A percentile compares a stretch with the other conserved stretches of the same genome.
Conservation (phyloP, 305 asterid genomes). For the Fraxinus angustifolia region DNA sequence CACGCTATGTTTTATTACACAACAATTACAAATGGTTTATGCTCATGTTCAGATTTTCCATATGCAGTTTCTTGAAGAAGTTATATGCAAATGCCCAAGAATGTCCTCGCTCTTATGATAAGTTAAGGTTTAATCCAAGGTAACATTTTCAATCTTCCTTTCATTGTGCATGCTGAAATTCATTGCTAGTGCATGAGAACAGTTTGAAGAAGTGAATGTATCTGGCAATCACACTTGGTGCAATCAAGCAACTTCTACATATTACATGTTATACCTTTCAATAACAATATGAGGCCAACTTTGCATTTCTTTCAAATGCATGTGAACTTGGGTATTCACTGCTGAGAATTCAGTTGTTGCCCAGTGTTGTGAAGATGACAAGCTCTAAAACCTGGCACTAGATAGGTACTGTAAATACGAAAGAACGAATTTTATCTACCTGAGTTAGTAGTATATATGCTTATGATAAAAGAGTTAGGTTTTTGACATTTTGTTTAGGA, state of each 20-base stretch:
- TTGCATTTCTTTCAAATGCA: neutral
- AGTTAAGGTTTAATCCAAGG: constrained; percentile 89
- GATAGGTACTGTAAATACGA: constrained; percentile 10
- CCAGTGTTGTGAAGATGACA: constrained; percentile 11
- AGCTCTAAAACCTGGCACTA: constrained; percentile 5
- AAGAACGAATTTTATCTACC: neutral
- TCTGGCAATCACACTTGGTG: neutral
- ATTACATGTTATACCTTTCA: neutral
- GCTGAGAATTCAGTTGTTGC: constrained; percentile 13
- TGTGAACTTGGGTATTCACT: neutral
- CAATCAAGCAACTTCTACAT: constrained; percentile 1
- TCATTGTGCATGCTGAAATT: neutral
- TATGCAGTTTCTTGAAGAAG: constrained; percentile 79
- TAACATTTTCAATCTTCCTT: constrained; percentile 22
- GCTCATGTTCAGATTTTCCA: constrained; percentile 21
- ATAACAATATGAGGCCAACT: neutral
- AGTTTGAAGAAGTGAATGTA: constrained; percentile 5
- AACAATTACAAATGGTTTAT: constrained; percentile 21
- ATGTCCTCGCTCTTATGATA: constrained; percentile 97
- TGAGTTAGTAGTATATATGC: neutral
- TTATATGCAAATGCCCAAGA: constrained; percentile 61
- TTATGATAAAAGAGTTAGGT: neutral
- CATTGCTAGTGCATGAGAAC: constrained; percentile 15
- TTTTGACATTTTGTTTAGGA: neutral
- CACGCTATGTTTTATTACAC: neutral